A percentile compares a stretch with the other conserved stretches of the same genome.
These are phyloP conservation scores for Lepidium sativum DNA, from an alignment of 345 rosid genomes.

Conservation along the genomic window DNA sequence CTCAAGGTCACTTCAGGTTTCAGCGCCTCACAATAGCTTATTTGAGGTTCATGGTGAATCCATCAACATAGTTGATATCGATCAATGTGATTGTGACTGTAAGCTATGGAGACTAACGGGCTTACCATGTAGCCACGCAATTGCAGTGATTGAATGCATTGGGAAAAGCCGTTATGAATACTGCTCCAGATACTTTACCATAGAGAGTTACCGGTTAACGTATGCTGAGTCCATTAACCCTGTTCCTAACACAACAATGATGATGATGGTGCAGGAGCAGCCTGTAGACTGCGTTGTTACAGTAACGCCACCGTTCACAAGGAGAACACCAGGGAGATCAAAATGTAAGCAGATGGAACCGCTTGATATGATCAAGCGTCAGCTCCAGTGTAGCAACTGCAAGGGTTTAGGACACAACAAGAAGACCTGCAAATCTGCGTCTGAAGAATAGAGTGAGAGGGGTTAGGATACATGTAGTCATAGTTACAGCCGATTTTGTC, in stretches of 20 bases:
- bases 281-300: constrained; percentile 27
- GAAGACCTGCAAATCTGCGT: constrained; percentile 64
- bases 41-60: constrained; percentile 76
- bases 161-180: constrained; percentile 66
- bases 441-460: not conserved
- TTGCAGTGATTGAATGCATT: constrained; percentile 53
- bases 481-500: constrained; percentile 10
- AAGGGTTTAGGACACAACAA: constrained; percentile 94
- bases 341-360: constrained; percentile 60
- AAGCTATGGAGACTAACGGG: constrained; percentile 66
- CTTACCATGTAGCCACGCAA: constrained; percentile 73
- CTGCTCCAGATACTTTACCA: constrained; percentile 62
- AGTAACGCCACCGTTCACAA: constrained; percentile 80
- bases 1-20: constrained; percentile 47
- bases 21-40: constrained; percentile 35
- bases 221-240: constrained; percentile 72
- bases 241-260: constrained; percentile 47
- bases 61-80: constrained; percentile 48
- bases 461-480: not conserved
- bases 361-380: constrained; percentile 57
- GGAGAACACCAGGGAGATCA: constrained; percentile 69
- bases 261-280: constrained; percentile 33
- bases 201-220: constrained; percentile 40
- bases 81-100: constrained; percentile 75
- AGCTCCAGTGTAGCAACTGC: constrained; percentile 93